A percentile compares a stretch with the other conserved stretches of the same genome.
Evolutionary conservation across 2,329 filamentous ascomycete species (phyloP).

Genomic region (Chaetomium strumarium): DNA sequence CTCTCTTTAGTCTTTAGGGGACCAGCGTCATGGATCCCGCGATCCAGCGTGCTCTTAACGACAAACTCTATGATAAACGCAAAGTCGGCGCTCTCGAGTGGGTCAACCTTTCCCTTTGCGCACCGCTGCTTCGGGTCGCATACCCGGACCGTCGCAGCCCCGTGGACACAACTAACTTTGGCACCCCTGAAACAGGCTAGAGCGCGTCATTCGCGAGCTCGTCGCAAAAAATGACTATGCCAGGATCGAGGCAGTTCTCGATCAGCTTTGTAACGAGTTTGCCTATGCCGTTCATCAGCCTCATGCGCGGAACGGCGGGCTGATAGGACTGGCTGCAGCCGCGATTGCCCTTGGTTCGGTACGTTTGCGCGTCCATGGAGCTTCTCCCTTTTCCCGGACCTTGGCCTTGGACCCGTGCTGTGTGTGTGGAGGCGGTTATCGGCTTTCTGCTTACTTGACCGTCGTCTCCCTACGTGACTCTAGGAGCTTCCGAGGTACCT

Average conservation of each 20-base stretch:
- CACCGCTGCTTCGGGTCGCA: background rate
- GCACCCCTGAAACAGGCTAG: slow-evolving; percentile 55
- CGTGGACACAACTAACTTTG: slow-evolving; percentile 3
- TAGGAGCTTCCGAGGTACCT: slow-evolving; percentile 90
- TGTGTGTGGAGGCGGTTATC: background rate
- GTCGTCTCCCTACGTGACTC: background rate
- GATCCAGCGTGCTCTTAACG: slow-evolving; percentile 86
- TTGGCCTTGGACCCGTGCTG: background rate
- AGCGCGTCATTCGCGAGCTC: slow-evolving; percentile 82
- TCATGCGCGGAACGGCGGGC: slow-evolving; percentile 89
- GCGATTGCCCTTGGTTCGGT: slow-evolving; percentile 92
- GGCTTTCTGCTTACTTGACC: slow-evolving; percentile 9
- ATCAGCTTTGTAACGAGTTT: slow-evolving; percentile 95
- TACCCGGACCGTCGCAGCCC: background rate
- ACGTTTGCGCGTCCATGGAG: slow-evolving; percentile 35
- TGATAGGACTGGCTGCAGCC: slow-evolving; percentile 91
- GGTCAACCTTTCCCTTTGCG: slow-evolving; percentile 32
- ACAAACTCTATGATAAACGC: slow-evolving; percentile 98
- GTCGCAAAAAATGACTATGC: slow-evolving; percentile 71
- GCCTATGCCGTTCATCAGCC: slow-evolving; percentile 96
- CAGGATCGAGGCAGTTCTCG: slow-evolving; percentile 78
- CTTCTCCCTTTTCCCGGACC: background rate
- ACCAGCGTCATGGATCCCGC: slow-evolving; percentile 67
- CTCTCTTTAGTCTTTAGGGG: slow-evolving; percentile 7
- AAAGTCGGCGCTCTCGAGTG: slow-evolving; percentile 96